phyloP scores from a whole-genome alignment of 2,329 filamentous ascomycete species.

The Bipolaris zeicola region DNA sequence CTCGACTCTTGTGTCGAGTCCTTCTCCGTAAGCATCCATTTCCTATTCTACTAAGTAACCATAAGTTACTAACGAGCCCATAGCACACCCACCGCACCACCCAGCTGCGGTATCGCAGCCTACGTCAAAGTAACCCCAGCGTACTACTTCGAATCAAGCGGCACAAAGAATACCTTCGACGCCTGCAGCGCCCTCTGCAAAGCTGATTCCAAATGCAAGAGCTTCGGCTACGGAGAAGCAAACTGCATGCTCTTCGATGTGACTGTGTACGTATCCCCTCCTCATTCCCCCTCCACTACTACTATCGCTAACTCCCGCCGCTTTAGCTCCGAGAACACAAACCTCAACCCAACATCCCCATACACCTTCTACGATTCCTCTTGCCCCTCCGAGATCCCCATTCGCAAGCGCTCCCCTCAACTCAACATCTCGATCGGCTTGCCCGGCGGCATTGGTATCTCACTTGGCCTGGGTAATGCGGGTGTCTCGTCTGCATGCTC shows the following conservation, averaged over 20 bases:
- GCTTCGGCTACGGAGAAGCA: conserved; percentile 42
- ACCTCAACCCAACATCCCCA: conserved; percentile 42
- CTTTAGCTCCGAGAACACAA: conserved; percentile 36
- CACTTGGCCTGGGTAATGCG: conserved; percentile 27
- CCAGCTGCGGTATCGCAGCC: conserved; percentile 38
- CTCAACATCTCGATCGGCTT: conserved; percentile 15
- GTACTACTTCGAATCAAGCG: conserved; percentile 43
- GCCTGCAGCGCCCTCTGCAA: conserved; percentile 40
- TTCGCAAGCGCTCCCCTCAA: conserved; percentile 34
- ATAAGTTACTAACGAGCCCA: conserved; percentile 1
- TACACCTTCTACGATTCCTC: conserved; percentile 42
- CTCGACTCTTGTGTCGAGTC: conserved; percentile 19
- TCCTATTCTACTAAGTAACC: neutral
- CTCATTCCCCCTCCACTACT: neutral
- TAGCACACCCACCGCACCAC: conserved; percentile 24
- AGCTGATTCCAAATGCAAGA: conserved; percentile 39
- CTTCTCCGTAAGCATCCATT: conserved; percentile 30
- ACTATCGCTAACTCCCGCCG: neutral
- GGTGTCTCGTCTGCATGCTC: conserved; percentile 38
- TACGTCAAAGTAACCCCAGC: conserved; percentile 40
- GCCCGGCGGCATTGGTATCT: conserved; percentile 28
- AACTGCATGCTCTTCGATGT: conserved; percentile 45
- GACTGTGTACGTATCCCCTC: conserved; percentile 28
- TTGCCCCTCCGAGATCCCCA: conserved; percentile 38
- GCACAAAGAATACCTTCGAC: conserved; percentile 41